Conservation (phyloP, 2,329 filamentous ascomycete genomes). For the Aspergillus oerlinghausenensis region DNA sequence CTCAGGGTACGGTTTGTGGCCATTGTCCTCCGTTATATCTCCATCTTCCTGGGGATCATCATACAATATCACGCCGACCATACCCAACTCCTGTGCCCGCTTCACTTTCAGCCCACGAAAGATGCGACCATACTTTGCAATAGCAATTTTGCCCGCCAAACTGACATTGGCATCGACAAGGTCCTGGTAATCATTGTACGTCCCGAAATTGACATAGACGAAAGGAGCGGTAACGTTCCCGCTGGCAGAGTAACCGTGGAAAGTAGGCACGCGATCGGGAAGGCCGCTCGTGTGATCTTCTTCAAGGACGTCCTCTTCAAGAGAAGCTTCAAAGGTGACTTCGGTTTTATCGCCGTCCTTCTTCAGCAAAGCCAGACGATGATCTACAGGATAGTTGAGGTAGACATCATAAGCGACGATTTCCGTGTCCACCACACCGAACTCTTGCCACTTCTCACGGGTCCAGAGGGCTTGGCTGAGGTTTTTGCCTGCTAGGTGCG, state of each 20-base stretch:
- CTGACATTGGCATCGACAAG: constrained; percentile 69
- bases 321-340: constrained; percentile 70
- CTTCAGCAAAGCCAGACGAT: constrained; percentile 63
- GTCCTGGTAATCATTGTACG: constrained; percentile 79
- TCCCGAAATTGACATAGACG: constrained; percentile 89
- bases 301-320: constrained; percentile 79
- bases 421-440: constrained; percentile 55
- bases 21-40: constrained; percentile 73
- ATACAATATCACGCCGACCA: constrained; percentile 81
- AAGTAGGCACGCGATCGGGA: constrained; percentile 72
- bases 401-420: constrained; percentile 72
- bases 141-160: constrained; percentile 77
- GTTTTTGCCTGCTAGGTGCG: constrained; percentile 74
- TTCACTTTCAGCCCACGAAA: constrained; percentile 92
- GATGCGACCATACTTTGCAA: constrained; percentile 78
- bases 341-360: constrained; percentile 42
- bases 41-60: constrained; percentile 88
- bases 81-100: constrained; percentile 83
- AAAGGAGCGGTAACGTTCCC: constrained; percentile 86
- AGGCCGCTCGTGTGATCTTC: constrained; percentile 76
- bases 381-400: constrained; percentile 70
- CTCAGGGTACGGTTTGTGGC: constrained; percentile 71
- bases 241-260: constrained; percentile 90
- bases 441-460: constrained; percentile 65
- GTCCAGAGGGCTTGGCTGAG: constrained; percentile 75